Conservation (phyloP, 257 asterid genomes). For the Solanum clarkiae region DNA sequence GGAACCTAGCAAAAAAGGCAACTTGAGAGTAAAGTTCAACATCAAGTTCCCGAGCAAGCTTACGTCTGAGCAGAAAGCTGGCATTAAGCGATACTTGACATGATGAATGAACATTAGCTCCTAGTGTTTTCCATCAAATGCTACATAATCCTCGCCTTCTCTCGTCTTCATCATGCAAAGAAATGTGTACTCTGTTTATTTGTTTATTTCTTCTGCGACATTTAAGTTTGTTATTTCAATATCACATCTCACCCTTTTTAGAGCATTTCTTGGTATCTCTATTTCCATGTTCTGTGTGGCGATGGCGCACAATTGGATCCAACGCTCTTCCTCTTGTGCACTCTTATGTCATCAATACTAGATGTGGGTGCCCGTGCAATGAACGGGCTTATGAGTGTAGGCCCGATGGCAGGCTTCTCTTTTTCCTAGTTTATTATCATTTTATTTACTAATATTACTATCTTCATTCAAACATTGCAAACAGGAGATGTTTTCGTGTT, state of each 20-base stretch:
- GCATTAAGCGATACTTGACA: constrained; percentile 53
- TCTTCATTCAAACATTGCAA: too few relatives aligned
- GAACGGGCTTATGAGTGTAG: background rate
- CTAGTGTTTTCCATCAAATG: constrained; percentile 1
- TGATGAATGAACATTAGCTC: constrained; percentile 1
- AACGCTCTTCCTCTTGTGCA: background rate
- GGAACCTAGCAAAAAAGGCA: constrained; percentile 77
- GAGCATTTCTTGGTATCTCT: background rate
- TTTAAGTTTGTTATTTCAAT: background rate
- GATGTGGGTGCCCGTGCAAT: background rate
- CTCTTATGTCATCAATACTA: background rate
- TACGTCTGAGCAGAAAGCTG: constrained; percentile 79
- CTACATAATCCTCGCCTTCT: background rate
- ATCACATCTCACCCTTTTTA: background rate
- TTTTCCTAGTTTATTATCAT: background rate
- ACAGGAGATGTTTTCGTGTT: too few relatives aligned
- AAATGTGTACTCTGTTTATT: background rate
- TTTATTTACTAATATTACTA: background rate
- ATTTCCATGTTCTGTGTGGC: background rate
- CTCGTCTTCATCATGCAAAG: background rate
- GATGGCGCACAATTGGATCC: background rate
- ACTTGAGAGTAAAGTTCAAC: constrained; percentile 60
- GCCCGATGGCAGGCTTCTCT: background rate
- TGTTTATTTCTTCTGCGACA: background rate
- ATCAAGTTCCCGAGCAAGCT: constrained; percentile 79